These are phyloP conservation scores for Alnus glutinosa DNA, from an alignment of 306 rosid genomes.

Conservation along the genomic window DNA sequence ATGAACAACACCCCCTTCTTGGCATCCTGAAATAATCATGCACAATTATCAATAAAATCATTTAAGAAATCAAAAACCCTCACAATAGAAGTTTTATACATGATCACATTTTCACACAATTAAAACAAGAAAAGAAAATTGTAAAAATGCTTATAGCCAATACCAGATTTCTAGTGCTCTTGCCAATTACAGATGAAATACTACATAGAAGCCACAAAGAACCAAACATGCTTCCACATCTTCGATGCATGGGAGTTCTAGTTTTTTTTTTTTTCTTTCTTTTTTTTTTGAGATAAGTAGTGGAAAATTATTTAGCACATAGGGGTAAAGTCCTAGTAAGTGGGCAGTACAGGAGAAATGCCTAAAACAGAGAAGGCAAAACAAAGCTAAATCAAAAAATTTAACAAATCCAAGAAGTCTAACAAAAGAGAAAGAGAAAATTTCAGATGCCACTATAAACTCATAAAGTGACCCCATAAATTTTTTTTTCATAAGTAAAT, in stretches of 20 bases:
- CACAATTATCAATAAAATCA: constrained; percentile 15
- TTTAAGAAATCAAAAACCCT: constrained; percentile 11
- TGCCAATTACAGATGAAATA: background rate
- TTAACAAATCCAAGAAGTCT: background rate
- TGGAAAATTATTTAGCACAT: background rate
- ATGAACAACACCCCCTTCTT: constrained; percentile 94
- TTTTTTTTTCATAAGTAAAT: no score
- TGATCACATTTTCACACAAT: constrained; percentile 15
- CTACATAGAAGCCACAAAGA: background rate
- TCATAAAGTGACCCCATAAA: background rate
- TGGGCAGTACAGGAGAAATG: background rate
- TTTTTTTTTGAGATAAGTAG: background rate
- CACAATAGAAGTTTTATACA: background rate
- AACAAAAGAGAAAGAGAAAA: background rate
- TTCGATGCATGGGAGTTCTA: background rate
- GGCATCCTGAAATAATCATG: constrained; percentile 74
- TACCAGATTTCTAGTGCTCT: background rate
- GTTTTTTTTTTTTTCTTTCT: background rate
- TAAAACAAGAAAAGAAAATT: constrained; percentile 4
- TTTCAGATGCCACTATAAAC: background rate
- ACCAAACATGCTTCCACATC: background rate
- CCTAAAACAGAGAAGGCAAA: background rate
- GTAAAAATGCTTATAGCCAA: constrained; percentile 1
- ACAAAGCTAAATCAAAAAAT: background rate
- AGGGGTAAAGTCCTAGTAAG: background rate